These are phyloP conservation scores for Penicillium crystallinum DNA, from an alignment of 495 filamentous ascomycete genomes.

Conservation along the genomic window DNA sequence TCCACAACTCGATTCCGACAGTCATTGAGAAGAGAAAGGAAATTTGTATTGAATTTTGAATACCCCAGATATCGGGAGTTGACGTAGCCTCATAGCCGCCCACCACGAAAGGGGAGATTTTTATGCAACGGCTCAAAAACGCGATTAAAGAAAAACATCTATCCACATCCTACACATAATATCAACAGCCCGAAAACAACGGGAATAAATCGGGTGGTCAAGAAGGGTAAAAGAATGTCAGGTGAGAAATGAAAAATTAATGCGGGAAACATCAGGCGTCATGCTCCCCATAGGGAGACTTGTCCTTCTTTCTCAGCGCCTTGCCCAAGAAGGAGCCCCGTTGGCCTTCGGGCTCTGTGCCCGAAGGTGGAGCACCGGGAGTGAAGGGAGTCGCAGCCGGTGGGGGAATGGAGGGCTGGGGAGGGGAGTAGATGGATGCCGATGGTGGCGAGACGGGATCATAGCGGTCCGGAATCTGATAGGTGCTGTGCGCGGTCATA, in stretches of 20 bases:
- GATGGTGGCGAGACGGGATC: conserved; percentile 20
- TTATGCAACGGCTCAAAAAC: conserved; percentile 1
- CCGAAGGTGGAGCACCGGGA: background rate
- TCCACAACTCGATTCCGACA: no score
- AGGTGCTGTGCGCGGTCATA: conserved; percentile 9
- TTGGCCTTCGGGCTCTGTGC: background rate
- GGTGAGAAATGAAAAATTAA: background rate
- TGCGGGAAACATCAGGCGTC: conserved; percentile 6
- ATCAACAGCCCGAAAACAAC: conserved; percentile 5
- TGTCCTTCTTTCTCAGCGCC: conserved; percentile 9
- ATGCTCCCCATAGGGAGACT: conserved; percentile 11
- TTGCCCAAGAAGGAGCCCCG: conserved; percentile 11
- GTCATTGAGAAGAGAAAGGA: no score
- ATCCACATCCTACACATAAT: background rate
- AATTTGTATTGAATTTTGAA: no score
- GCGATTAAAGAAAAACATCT: background rate
- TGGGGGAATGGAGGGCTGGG: conserved; percentile 2
- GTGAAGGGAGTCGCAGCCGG: background rate
- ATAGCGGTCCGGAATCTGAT: conserved; percentile 16
- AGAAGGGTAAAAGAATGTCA: background rate
- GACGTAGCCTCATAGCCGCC: no score
- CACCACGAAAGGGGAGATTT: background rate
- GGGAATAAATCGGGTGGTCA: background rate
- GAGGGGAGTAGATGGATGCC: conserved; percentile 15
- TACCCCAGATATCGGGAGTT: no score